Evolutionary conservation across 2,329 filamentous ascomycete genomes (phyloP).

Genomic region (Exserohilum turcica): DNA sequence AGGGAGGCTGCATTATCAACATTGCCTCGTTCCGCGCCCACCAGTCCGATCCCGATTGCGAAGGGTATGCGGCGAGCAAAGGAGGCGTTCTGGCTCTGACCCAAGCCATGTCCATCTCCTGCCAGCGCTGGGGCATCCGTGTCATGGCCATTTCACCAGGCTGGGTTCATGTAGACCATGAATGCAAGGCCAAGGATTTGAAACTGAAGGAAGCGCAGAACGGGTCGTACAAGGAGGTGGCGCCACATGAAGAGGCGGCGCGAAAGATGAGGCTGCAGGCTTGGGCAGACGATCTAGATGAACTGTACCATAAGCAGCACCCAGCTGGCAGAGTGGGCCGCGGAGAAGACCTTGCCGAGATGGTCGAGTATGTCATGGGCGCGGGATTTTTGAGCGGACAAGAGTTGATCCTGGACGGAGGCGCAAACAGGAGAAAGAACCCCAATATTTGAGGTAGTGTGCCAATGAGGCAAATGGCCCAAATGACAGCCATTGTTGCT

Average conservation of each 20-base stretch:
- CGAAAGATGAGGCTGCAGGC: constrained; percentile 18
- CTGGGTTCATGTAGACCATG: constrained; percentile 57
- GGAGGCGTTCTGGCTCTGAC: constrained; percentile 57
- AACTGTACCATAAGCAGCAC: constrained; percentile 56
- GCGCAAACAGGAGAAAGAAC: constrained; percentile 31
- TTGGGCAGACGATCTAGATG: constrained; percentile 55
- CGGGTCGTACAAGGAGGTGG: constrained; percentile 19
- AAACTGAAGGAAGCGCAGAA: constrained; percentile 33
- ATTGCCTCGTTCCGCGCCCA: constrained; percentile 57
- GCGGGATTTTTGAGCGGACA: constrained; percentile 49
- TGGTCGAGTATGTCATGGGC: constrained; percentile 51
- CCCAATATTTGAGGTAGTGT: constrained; percentile 20
- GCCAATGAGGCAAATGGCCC: neutral
- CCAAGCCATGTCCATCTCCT: constrained; percentile 55
- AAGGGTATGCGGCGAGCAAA: constrained; percentile 57
- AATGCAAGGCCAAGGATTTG: constrained; percentile 50
- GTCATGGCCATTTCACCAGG: constrained; percentile 57
- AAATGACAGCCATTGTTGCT: neutral
- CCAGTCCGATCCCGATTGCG: constrained; percentile 56
- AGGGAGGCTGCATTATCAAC: constrained; percentile 47
- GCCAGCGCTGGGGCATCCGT: constrained; percentile 51
- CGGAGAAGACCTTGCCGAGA: constrained; percentile 54
- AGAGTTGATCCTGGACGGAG: constrained; percentile 30
- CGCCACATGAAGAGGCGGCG: constrained; percentile 25
- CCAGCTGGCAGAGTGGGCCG: constrained; percentile 55